Evolutionary conservation across 208 protist species (phyloP).

Genomic region (Leishmania lainsoni): DNA sequence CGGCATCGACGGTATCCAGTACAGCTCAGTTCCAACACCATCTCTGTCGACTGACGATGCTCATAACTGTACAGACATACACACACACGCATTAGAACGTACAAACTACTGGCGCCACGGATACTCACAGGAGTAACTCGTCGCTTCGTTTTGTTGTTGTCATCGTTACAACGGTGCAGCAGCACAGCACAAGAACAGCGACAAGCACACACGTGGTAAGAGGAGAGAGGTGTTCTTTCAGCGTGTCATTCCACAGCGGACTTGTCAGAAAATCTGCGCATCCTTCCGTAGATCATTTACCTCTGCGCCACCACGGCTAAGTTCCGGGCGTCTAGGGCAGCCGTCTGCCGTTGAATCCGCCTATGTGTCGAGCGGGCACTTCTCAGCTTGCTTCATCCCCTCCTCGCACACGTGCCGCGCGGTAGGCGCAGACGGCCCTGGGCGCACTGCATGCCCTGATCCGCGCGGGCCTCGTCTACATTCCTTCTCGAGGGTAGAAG

Average conservation of each 20-base stretch:
- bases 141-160: neutral
- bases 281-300: neutral
- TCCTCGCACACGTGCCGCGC: neutral
- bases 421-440: neutral
- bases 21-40: neutral
- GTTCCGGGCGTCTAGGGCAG: neutral
- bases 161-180: neutral
- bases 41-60: neutral
- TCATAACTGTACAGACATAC: neutral
- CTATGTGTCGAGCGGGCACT: neutral
- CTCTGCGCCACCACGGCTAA: neutral
- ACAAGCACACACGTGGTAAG: neutral
- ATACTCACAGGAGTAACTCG: neutral
- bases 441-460: neutral
- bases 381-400: neutral
- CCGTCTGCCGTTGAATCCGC: neutral
- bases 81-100: neutral
- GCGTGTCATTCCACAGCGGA: neutral
- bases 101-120: neutral
- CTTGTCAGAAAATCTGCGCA: neutral
- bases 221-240: neutral
- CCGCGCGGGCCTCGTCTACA: neutral
- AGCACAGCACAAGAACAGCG: neutral
- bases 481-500: neutral
- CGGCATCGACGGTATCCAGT: neutral